phyloP scores from a whole-genome alignment of 257 asterid species.

The Salvia hispanica region DNA sequence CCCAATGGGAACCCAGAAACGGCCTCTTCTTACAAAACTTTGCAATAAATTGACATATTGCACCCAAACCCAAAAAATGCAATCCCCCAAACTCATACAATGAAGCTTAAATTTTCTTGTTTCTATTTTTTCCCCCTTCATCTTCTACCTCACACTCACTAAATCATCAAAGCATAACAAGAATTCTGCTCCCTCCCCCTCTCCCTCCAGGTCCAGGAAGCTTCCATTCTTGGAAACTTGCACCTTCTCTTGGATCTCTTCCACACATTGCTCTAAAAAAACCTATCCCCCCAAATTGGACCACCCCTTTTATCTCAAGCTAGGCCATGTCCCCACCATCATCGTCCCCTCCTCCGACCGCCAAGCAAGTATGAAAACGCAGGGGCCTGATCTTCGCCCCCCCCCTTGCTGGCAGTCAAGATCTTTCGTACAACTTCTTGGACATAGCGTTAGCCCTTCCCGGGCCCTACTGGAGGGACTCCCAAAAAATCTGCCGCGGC shows the following conservation, averaged over 20 bases:
- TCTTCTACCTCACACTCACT: constrained; percentile 11
- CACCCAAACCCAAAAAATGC: neutral
- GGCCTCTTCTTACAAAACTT: too few species aligned
- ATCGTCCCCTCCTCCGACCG: constrained; percentile 39
- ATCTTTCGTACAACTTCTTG: neutral
- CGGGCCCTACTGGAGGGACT: constrained; percentile 41
- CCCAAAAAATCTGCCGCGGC: constrained; percentile 31
- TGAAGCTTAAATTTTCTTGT: neutral
- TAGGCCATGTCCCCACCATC: constrained; percentile 31
- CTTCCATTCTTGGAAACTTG: constrained; percentile 34
- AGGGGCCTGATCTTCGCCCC: constrained; percentile 32
- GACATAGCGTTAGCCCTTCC: constrained; percentile 32
- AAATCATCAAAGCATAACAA: neutral
- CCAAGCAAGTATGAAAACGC: constrained; percentile 38
- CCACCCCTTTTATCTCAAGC: constrained; percentile 32
- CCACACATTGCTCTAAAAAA: constrained; percentile 19
- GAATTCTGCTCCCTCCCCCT: neutral
- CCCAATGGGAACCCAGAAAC: too few species aligned
- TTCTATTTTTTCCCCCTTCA: neutral
- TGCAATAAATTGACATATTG: too few species aligned
- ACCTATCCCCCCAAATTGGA: constrained; percentile 28
- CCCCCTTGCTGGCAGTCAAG: neutral
- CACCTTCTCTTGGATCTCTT: constrained; percentile 27
- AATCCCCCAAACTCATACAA: neutral
- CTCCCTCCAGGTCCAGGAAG: constrained; percentile 39